These are phyloP conservation scores for Leptodontidium sp. DNA, from an alignment of 2,329 filamentous ascomycete genomes.

Conservation along the genomic window DNA sequence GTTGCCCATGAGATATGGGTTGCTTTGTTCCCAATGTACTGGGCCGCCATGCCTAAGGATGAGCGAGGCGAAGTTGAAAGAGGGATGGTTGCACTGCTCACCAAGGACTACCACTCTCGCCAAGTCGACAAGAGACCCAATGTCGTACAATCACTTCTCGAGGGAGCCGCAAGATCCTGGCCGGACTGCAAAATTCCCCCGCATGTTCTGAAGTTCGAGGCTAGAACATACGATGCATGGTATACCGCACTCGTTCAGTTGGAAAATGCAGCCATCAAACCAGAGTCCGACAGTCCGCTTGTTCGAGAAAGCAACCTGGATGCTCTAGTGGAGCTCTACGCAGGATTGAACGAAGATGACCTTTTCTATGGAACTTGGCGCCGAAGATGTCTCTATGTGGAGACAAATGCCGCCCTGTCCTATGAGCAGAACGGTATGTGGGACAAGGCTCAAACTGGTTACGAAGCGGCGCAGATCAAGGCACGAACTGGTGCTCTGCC, in stretches of 20 bases:
- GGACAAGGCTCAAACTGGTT: constrained; percentile 98
- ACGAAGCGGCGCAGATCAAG: constrained; percentile 96
- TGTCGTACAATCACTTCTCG: constrained; percentile 89
- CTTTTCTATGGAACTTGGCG: constrained; percentile 98
- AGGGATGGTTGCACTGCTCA: constrained; percentile 87
- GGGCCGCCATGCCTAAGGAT: constrained; percentile 87
- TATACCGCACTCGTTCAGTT: constrained; percentile 92
- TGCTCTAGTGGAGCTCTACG: constrained; percentile 92
- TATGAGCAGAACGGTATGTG: constrained; percentile 99
- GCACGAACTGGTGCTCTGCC: constrained; percentile 95
- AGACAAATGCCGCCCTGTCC: constrained; percentile 95
- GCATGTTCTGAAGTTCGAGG: constrained; percentile 94
- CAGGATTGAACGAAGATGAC: constrained; percentile 91
- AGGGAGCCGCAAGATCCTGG: constrained; percentile 83
- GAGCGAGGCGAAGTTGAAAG: constrained; percentile 91
- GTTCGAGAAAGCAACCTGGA: constrained; percentile 95
- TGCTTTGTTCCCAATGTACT: constrained; percentile 89
- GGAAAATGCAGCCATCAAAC: constrained; percentile 86
- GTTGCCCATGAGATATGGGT: constrained; percentile 92
- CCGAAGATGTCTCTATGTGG: constrained; percentile 92
- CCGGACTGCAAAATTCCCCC: constrained; percentile 93
- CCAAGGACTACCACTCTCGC: constrained; percentile 93
- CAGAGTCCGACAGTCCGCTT: constrained; percentile 78
- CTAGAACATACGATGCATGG: constrained; percentile 95
- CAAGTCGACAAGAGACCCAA: constrained; percentile 96